phyloP scores from a whole-genome alignment of 2,329 filamentous ascomycete genomes.

The Biscogniauxia mediterranea region DNA sequence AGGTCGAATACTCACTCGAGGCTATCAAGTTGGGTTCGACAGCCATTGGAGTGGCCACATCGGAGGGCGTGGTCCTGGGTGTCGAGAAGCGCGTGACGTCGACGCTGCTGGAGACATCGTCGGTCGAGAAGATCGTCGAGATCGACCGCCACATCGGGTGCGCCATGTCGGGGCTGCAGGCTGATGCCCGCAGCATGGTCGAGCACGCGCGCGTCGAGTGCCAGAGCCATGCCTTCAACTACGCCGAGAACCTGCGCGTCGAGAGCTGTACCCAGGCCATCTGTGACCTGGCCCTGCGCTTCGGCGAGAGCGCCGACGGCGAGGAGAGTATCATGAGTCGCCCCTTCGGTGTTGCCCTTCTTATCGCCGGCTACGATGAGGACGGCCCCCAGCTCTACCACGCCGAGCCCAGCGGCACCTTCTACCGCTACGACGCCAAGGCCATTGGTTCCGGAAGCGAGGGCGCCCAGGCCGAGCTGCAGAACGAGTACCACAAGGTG shows the following conservation, averaged over 20 bases:
- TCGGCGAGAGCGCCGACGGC: slow-evolving; percentile 94
- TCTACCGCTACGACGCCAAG: slow-evolving; percentile 99
- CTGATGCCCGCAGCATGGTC: slow-evolving; percentile 95
- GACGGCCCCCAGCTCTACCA: slow-evolving; percentile 97
- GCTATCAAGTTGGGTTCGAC: slow-evolving; percentile 99
- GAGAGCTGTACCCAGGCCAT: slow-evolving; percentile 99
- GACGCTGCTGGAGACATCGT: slow-evolving; percentile 93
- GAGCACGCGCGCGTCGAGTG: slow-evolving; percentile 97
- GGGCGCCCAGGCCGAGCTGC: slow-evolving; percentile 94
- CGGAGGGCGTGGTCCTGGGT: slow-evolving; percentile 91
- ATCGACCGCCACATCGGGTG: slow-evolving; percentile 99
- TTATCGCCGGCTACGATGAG: slow-evolving; percentile 97
- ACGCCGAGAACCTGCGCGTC: slow-evolving; percentile 89
- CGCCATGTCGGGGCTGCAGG: slow-evolving; percentile 97
- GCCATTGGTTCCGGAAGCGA: slow-evolving; percentile 97
- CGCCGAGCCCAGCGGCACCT: slow-evolving; percentile 95
- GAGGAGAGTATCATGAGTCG: slow-evolving; percentile 99
- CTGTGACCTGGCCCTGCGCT: slow-evolving; percentile 92
- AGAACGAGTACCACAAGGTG: slow-evolving; percentile 97
- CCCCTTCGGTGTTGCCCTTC: slow-evolving; percentile 91
- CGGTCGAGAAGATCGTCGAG: slow-evolving; percentile 99
- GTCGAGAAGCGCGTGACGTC: slow-evolving; percentile 99
- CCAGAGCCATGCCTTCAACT: slow-evolving; percentile 97
- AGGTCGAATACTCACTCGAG: slow-evolving; percentile 99
- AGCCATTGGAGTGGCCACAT: slow-evolving; percentile 95